Percentiles rank a stretch among this genome's conserved stretches.
These are phyloP conservation scores for Boletus subcaerulescens DNA, from an alignment of 768 basidiomycete species.

Conservation along the genomic window DNA sequence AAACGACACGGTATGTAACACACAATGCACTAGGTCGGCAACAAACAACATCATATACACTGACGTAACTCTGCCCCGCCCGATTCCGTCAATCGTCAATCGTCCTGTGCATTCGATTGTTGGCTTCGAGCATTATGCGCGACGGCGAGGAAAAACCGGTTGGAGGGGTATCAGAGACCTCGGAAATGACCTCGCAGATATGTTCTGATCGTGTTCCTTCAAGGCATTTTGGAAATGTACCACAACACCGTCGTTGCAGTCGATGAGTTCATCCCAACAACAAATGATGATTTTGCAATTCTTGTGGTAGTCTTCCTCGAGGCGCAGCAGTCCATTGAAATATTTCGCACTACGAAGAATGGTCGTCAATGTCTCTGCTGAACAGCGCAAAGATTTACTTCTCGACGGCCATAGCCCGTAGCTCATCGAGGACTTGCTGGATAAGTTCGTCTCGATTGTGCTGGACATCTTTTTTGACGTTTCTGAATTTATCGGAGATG, in stretches of 20 bases:
- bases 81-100: not conserved
- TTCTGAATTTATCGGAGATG: conserved; percentile 47
- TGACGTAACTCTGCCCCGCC: not conserved
- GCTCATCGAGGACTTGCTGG: conserved; percentile 40
- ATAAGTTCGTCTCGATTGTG: conserved; percentile 46
- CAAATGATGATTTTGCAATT: conserved; percentile 39
- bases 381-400: conserved; percentile 17
- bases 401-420: conserved; percentile 40
- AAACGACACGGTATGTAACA: too few species aligned
- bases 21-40: too few species aligned
- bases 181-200: conserved; percentile 51
- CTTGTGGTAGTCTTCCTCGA: conserved; percentile 52
- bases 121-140: conserved; percentile 4
- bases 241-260: conserved; percentile 37
- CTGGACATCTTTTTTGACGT: conserved; percentile 44
- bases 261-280: conserved; percentile 42
- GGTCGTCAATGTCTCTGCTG: conserved; percentile 1
- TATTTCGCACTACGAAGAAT: conserved; percentile 39
- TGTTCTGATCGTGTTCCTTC: conserved; percentile 47
- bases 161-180: conserved; percentile 38
- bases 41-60: too few species aligned
- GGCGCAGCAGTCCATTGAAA: conserved; percentile 52
- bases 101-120: not conserved
- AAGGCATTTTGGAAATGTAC: conserved; percentile 38
- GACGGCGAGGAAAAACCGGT: conserved; percentile 14